Evolutionary conservation across 768 basidiomycete species (phyloP).

Genomic region (Trametes coccinea): DNA sequence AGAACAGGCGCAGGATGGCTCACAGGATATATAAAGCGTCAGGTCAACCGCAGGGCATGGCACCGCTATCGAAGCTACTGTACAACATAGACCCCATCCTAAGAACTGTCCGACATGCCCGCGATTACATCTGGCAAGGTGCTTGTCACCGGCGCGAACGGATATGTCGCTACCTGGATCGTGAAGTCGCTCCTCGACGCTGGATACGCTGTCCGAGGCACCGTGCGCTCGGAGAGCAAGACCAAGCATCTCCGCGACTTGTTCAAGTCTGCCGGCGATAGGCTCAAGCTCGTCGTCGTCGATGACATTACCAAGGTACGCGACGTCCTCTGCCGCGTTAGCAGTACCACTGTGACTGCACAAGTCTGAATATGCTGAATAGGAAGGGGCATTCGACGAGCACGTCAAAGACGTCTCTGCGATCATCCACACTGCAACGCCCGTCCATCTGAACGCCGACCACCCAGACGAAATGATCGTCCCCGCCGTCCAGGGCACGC

Average conservation of each 20-base stretch:
- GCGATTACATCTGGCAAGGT: slow-evolving; percentile 40
- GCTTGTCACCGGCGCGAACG: slow-evolving; percentile 59
- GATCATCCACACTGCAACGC: slow-evolving; percentile 69
- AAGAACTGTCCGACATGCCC: slow-evolving; percentile 34
- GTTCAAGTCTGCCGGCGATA: slow-evolving; percentile 54
- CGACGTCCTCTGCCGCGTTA: background rate
- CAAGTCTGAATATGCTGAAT: background rate
- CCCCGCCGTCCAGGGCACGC: slow-evolving; percentile 74
- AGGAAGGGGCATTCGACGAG: slow-evolving; percentile 75
- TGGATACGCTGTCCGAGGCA: slow-evolving; percentile 65
- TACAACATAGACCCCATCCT: background rate
- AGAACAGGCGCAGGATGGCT: too few species aligned
- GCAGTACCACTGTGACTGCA: background rate
- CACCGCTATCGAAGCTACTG: too few species aligned
- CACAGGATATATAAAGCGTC: too few species aligned
- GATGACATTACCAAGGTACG: slow-evolving; percentile 61
- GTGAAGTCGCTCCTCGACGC: slow-evolving; percentile 57
- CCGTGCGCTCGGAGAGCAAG: slow-evolving; percentile 62
- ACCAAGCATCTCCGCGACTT: slow-evolving; percentile 53
- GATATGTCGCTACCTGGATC: slow-evolving; percentile 61
- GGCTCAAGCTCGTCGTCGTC: slow-evolving; percentile 68
- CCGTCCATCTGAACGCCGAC: slow-evolving; percentile 47
- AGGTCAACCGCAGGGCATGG: too few species aligned
- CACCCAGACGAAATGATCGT: slow-evolving; percentile 55
- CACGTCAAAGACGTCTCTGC: slow-evolving; percentile 75